Conservation (phyloP, 208 protist species). For the Willaertia magna region DNA sequence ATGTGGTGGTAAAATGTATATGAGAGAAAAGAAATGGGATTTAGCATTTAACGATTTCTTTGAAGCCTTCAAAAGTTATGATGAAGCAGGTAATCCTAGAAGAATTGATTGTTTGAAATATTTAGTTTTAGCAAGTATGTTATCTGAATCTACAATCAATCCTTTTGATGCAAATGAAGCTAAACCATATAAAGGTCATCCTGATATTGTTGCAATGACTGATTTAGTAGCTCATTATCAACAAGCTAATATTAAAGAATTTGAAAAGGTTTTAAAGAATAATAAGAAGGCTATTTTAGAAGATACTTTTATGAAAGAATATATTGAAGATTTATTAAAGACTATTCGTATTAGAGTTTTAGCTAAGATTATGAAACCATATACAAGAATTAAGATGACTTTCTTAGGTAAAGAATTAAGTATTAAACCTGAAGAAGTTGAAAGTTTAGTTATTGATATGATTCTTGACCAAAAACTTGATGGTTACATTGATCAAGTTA, state of each 20-base stretch:
- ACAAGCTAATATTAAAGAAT: conserved; percentile 54
- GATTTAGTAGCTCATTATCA: conserved; percentile 58
- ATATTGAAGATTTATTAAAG: conserved; percentile 70
- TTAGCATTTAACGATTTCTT: conserved; percentile 80
- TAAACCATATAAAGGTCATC: conserved; percentile 62
- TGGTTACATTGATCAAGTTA: conserved; percentile 64
- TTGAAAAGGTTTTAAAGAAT: conserved; percentile 62
- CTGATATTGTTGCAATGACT: conserved; percentile 73
- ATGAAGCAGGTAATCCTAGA: conserved; percentile 63
- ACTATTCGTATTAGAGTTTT: conserved; percentile 76
- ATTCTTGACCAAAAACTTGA: conserved; percentile 71
- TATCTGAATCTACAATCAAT: conserved; percentile 60
- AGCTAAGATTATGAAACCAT: conserved; percentile 62
- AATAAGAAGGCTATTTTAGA: conserved; percentile 41
- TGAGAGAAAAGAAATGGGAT: conserved; percentile 63
- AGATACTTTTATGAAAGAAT: conserved; percentile 69
- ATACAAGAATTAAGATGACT: conserved; percentile 52
- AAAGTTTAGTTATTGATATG: conserved; percentile 64
- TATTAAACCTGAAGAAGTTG: conserved; percentile 55
- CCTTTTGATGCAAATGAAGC: conserved; percentile 77
- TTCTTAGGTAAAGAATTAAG: conserved; percentile 58
- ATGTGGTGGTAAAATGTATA: conserved; percentile 63
- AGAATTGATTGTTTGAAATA: conserved; percentile 75
- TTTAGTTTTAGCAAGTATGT: conserved; percentile 75
- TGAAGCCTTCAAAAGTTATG: conserved; percentile 70